Percentiles rank a stretch among this genome's conserved stretches.
Evolutionary conservation across 2,329 filamentous ascomycete genomes (phyloP).

Genomic region (Coleophoma crateriformis): DNA sequence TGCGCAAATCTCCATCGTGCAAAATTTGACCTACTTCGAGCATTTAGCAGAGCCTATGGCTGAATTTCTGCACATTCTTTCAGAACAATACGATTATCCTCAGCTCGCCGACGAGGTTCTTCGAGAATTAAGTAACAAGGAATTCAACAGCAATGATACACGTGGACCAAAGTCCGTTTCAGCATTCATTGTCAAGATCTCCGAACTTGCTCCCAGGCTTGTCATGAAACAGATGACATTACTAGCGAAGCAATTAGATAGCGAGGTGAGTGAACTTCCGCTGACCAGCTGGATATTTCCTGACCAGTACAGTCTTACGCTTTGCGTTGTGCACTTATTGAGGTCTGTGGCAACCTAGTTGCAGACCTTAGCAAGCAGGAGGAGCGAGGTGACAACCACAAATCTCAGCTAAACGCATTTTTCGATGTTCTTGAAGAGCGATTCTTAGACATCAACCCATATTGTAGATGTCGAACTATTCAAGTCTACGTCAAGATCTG

Average conservation of each 20-base stretch:
- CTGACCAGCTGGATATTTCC: not conserved
- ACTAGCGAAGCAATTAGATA: constrained; percentile 89
- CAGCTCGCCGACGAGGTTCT: constrained; percentile 92
- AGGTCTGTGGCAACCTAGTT: constrained; percentile 95
- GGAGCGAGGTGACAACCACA: constrained; percentile 86
- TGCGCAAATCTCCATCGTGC: constrained; percentile 95
- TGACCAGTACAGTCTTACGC: constrained; percentile 68
- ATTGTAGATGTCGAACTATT: constrained; percentile 84
- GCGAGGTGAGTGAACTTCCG: constrained; percentile 59
- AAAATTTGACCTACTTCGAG: constrained; percentile 97
- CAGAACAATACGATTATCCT: constrained; percentile 96
- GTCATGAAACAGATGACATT: constrained; percentile 98
- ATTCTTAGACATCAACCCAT: constrained; percentile 94
- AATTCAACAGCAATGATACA: constrained; percentile 95
- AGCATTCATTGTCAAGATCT: constrained; percentile 86
- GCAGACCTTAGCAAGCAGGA: constrained; percentile 85
- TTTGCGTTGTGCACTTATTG: constrained; percentile 85
- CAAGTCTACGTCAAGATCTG: constrained; percentile 92
- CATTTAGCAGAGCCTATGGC: constrained; percentile 99
- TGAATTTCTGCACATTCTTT: constrained; percentile 91
- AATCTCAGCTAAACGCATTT: constrained; percentile 92
- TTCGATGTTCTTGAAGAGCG: constrained; percentile 95
- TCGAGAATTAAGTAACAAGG: constrained; percentile 91
- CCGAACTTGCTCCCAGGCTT: constrained; percentile 81
- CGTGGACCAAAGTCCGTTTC: constrained; percentile 96